Percentiles rank a stretch among this genome's conserved stretches.
phyloP scores from a whole-genome alignment of 2,329 filamentous ascomycete species.

The Cytospora schulzeri region DNA sequence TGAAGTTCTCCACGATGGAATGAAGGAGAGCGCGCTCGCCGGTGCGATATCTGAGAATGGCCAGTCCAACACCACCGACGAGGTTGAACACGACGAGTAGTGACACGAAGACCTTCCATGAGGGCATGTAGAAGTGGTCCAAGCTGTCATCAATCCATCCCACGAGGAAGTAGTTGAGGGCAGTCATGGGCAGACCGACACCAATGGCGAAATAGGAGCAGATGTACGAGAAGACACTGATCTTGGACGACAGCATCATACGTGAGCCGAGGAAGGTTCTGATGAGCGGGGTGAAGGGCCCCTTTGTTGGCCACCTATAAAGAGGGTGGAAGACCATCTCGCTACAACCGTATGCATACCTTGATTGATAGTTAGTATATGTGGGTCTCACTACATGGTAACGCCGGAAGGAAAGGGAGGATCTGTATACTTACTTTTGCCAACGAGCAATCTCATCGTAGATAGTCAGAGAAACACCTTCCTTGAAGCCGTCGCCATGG shows the following conservation, averaged over 20 bases:
- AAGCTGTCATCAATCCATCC: conserved; percentile 70
- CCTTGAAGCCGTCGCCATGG: conserved; percentile 69
- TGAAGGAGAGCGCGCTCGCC: conserved; percentile 54
- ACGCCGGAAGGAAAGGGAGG: background rate
- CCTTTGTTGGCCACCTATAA: conserved; percentile 59
- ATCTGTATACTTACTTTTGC: conserved; percentile 56
- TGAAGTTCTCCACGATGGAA: conserved; percentile 56
- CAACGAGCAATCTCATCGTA: conserved; percentile 73
- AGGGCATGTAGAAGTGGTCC: conserved; percentile 67
- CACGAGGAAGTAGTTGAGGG: conserved; percentile 71
- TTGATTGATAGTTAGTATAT: background rate
- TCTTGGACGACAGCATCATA: conserved; percentile 66
- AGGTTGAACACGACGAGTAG: conserved; percentile 66
- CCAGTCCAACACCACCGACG: conserved; percentile 61
- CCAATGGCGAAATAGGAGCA: conserved; percentile 69
- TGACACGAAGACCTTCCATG: conserved; percentile 63
- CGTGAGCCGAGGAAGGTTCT: conserved; percentile 61
- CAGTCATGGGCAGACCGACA: conserved; percentile 65
- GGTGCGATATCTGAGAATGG: conserved; percentile 63
- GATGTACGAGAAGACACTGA: conserved; percentile 72
- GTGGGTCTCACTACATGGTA: background rate
- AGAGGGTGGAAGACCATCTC: conserved; percentile 72
- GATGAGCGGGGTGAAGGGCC: conserved; percentile 68
- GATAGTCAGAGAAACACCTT: conserved; percentile 72
- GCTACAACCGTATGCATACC: conserved; percentile 69